phyloP scores from a whole-genome alignment of 768 basidiomycete genomes.

The Astraeus odoratus region DNA sequence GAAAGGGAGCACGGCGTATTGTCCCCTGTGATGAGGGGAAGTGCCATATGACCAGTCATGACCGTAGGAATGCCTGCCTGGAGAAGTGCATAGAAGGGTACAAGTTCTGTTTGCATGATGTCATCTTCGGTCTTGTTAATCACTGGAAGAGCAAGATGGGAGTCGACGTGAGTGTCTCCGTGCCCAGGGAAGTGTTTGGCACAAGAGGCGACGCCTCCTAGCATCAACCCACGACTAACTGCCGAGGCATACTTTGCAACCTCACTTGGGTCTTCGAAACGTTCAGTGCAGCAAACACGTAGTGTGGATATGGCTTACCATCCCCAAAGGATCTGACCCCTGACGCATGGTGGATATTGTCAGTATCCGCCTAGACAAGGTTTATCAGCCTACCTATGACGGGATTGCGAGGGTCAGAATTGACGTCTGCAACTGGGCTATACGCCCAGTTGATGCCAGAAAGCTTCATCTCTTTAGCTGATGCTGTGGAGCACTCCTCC shows the following conservation, averaged over 20 bases:
- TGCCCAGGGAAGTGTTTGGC: slow-evolving; percentile 74
- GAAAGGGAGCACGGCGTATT: slow-evolving; percentile 58
- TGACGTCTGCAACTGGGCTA: slow-evolving; percentile 67
- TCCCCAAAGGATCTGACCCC: slow-evolving; percentile 69
- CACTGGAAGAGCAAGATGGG: slow-evolving; percentile 57
- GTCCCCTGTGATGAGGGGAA: slow-evolving; percentile 42
- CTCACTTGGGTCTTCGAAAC: slow-evolving; percentile 40
- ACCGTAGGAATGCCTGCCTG: slow-evolving; percentile 41
- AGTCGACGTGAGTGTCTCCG: slow-evolving; percentile 67
- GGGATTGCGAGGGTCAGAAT: slow-evolving; percentile 61
- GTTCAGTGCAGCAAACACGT: not conserved
- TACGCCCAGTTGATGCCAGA: slow-evolving; percentile 69
- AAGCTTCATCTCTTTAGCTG: slow-evolving; percentile 48
- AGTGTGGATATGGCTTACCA: slow-evolving; percentile 31
- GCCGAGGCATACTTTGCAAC: slow-evolving; percentile 45
- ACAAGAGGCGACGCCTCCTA: slow-evolving; percentile 48
- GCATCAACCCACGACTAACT: slow-evolving; percentile 41
- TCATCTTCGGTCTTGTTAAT: slow-evolving; percentile 44
- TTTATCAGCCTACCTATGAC: slow-evolving; percentile 49
- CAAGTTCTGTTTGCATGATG: slow-evolving; percentile 43
- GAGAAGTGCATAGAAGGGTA: slow-evolving; percentile 50
- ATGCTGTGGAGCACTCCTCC: slow-evolving; percentile 41
- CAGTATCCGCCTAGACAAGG: not conserved
- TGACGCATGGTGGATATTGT: slow-evolving; percentile 14
- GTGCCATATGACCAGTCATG: slow-evolving; percentile 72